Evolutionary conservation across 371 early-diverging fungal genomes (phyloP), one percentile per base, ranked within the genome.

Genomic region (Apophysomyces ossiformis): DNA sequence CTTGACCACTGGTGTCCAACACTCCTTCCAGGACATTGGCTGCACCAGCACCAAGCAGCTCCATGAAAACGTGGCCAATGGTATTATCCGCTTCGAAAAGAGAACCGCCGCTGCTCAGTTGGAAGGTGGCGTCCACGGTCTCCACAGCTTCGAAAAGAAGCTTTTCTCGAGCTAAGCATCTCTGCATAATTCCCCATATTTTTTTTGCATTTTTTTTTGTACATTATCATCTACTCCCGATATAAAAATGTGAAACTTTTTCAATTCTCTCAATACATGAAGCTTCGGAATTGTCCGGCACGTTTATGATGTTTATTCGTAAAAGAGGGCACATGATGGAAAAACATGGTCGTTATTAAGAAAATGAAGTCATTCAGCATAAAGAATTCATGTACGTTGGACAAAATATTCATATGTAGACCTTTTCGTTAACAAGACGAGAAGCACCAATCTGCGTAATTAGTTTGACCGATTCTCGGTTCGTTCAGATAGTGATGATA

Each of bases 21-120:
- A 98, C 78, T 91, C 93, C 64, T 86, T 98, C 47, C 98, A 98
- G 86, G 98, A 98, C 79, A 95, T 98, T 86, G 98, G 98, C 62
- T 88, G 87, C 45, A 74, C 66, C 15, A 84, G 83, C 61, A 71
- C 96, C 50, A 70, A 73, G 35, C 74, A 83, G 57, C 79, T 98
- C 71, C 87, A 86, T 77, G 76, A 85, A 3, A 83, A 77, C 63
- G 95, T 95, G 60, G 75, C 75, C 38, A 66, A 50, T 11, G 96
- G 95, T 39, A 68, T 75, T 43, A 91, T 96, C 50, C 90, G 97
- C 65, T 98, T 98, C 67, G 96, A 98, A 85, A 89, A 90, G 78
- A 89, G 98, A 68, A 93, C 95, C 46, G 91, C 96, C 37, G 92
- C 94, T 74, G 97, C 97, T 37, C 97, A 97, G 85, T 74, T 93